Evolutionary conservation across 2,329 filamentous ascomycete genomes (phyloP).

Genomic region (Curvularia verruculosa): DNA sequence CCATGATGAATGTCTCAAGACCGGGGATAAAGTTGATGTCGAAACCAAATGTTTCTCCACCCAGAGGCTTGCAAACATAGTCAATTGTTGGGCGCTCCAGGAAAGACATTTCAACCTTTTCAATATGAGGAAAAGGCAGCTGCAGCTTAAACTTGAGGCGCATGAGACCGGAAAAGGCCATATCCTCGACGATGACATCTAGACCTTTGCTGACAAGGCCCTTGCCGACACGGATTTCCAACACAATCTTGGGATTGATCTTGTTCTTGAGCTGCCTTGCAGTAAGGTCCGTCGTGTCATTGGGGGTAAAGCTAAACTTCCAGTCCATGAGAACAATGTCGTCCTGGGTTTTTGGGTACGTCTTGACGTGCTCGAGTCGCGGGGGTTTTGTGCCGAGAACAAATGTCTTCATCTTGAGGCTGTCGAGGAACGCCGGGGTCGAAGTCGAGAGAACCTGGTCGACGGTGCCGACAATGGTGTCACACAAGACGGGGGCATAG

Average conservation of each 20-base stretch:
- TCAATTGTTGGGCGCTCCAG: constrained; percentile 87
- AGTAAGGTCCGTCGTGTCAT: constrained; percentile 91
- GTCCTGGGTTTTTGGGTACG: constrained; percentile 93
- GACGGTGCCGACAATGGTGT: constrained; percentile 90
- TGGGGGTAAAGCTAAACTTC: constrained; percentile 99
- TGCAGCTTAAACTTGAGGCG: constrained; percentile 97
- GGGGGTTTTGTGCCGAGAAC: constrained; percentile 94
- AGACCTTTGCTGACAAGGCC: constrained; percentile 96
- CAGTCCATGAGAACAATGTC: constrained; percentile 98
- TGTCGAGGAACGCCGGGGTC: constrained; percentile 91
- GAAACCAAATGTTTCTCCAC: constrained; percentile 93
- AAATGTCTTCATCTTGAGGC: constrained; percentile 90
- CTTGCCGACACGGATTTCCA: constrained; percentile 94
- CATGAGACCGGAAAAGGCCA: constrained; percentile 95
- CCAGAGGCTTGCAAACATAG: constrained; percentile 96
- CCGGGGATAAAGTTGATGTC: constrained; percentile 99
- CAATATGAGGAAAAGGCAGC: constrained; percentile 92
- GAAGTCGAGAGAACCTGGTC: constrained; percentile 94
- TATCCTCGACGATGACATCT: constrained; percentile 97
- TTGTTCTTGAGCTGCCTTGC: constrained; percentile 89
- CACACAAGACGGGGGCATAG: constrained; percentile 89
- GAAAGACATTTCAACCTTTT: constrained; percentile 94
- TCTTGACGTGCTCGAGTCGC: constrained; percentile 96
- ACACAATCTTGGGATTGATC: constrained; percentile 93
- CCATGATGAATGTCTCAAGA: constrained; percentile 89